Evolutionary conservation across 2,329 filamentous ascomycete genomes (phyloP).

Genomic region (Aureobasidium sp.): DNA sequence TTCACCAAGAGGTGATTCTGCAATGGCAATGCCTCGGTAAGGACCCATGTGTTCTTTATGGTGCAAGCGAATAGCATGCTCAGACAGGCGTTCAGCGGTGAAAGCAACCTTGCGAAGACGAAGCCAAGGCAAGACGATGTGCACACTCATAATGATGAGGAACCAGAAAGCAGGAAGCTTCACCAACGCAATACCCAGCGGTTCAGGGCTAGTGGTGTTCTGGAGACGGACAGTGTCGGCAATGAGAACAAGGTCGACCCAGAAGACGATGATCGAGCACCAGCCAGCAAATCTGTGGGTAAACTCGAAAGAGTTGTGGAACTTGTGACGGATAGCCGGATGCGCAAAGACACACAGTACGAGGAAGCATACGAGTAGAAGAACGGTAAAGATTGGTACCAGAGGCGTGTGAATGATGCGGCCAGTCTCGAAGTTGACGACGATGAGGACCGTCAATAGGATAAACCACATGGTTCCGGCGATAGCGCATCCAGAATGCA

Average conservation of each 20-base stretch:
- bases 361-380: conserved; percentile 49
- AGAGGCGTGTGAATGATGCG: conserved; percentile 24
- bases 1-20: conserved; percentile 55
- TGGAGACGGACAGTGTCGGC: conserved; percentile 32
- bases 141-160: conserved; percentile 52
- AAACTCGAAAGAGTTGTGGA: conserved; percentile 62
- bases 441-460: conserved; percentile 27
- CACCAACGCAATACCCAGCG: conserved; percentile 30
- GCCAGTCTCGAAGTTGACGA: conserved; percentile 17
- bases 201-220: conserved; percentile 14
- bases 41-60: conserved; percentile 33
- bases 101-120: conserved; percentile 60
- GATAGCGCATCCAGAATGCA: conserved; percentile 29
- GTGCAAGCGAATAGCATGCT: conserved; percentile 63
- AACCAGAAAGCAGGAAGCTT: conserved; percentile 56
- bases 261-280: conserved; percentile 56
- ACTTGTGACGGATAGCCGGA: conserved; percentile 51
- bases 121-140: conserved; percentile 64
- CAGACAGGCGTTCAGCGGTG: conserved; percentile 59
- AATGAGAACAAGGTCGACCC: conserved; percentile 51
- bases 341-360: conserved; percentile 55
- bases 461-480: conserved; percentile 35
- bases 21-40: conserved; percentile 44
- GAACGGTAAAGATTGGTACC: conserved; percentile 43
- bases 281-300: conserved; percentile 68